Percentiles rank a stretch among this genome's conserved stretches.
Conservation (phyloP, 768 basidiomycete genomes). For the Amyloporia xantha region DNA sequence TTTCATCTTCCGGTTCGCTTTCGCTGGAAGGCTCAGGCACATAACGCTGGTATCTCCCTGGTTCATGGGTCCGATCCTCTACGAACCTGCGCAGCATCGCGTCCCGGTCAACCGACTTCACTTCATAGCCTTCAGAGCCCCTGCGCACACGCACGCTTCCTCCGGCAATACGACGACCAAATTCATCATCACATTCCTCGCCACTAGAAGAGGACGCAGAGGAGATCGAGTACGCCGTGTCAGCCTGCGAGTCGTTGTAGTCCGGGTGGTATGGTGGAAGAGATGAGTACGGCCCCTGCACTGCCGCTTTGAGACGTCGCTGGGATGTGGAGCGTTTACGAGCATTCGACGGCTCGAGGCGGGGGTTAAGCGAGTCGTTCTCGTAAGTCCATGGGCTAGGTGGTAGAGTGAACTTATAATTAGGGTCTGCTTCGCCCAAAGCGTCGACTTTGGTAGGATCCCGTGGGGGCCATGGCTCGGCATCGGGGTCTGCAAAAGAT, state of each 20-base stretch:
- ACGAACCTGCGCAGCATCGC: constrained; percentile 57
- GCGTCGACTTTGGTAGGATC: constrained; percentile 38
- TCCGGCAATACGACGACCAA: background rate
- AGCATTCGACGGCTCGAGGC: constrained; percentile 55
- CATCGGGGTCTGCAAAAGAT: constrained; percentile 27
- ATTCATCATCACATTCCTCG: constrained; percentile 22
- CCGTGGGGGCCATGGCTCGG: constrained; percentile 65
- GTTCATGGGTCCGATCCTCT: constrained; percentile 43
- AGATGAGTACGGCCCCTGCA: constrained; percentile 33
- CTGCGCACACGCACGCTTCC: constrained; percentile 37
- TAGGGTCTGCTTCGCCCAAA: constrained; percentile 21
- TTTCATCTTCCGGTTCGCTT: constrained; percentile 35
- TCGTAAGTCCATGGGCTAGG: constrained; percentile 84
- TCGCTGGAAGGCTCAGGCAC: constrained; percentile 49
- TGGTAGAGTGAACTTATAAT: constrained; percentile 41
- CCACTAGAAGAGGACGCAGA: constrained; percentile 17
- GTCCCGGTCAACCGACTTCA: constrained; percentile 54
- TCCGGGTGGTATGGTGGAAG: constrained; percentile 78
- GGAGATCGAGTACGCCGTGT: constrained; percentile 17
- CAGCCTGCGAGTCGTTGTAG: constrained; percentile 36
- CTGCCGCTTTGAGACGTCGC: constrained; percentile 17
- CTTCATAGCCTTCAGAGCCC: constrained; percentile 83
- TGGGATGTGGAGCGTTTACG: constrained; percentile 25
- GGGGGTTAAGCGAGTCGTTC: constrained; percentile 69
- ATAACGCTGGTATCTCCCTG: constrained; percentile 62